Evolutionary conservation across 805 yeast species (phyloP), one percentile per base, ranked within the genome.

Genomic region (Myxozyma nipponensis): DNA sequence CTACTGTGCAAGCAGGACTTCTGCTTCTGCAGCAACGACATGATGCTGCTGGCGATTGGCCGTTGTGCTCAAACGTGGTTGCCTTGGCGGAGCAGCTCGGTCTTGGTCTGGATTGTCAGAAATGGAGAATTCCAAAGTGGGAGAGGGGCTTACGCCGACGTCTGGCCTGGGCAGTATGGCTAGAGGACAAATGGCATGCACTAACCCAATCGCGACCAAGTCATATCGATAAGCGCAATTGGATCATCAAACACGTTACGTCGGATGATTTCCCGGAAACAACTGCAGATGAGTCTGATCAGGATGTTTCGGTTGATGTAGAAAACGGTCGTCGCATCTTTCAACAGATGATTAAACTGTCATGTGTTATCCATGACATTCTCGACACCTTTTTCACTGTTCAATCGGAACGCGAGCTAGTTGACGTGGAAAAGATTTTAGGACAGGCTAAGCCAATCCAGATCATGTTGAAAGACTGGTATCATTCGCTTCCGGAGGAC

Each of bases 61-160:
- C 62, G 3, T 38, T 61, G 74, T 57, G 56, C n/a, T 53, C 63
- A 13, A 61, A 59, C 10, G 86, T 91, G 24, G 91, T 87, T 3
- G 85, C 95, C 0, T 69, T 90, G 17, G 83, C 96, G 0, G 97
- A 91, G 67, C 95, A 91, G 59, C 71, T 91, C 18, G 97, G 98
- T 0, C 72, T 91, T 5, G 95, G 96, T 0, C 73, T 87, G 9
- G 91, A 90, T 62, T 90, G 98, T 64, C 82, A 83, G 52, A 79
- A 77, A 57, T 91, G 98, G 98, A 82, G 86, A 62, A 69, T 91
- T 30, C 98, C 98, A 0, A 82, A 84, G 61, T 93, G 98, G 98
- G 98, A 91, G 64, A 74, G 95, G 46, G 95, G 95, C 5, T 70
- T 91, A 41, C 74, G 98, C 47, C 78, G 88, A 59, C 73, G 98